phyloP scores from a whole-genome alignment of 2,329 filamentous ascomycete species.

The Aspergillus proliferans region DNA sequence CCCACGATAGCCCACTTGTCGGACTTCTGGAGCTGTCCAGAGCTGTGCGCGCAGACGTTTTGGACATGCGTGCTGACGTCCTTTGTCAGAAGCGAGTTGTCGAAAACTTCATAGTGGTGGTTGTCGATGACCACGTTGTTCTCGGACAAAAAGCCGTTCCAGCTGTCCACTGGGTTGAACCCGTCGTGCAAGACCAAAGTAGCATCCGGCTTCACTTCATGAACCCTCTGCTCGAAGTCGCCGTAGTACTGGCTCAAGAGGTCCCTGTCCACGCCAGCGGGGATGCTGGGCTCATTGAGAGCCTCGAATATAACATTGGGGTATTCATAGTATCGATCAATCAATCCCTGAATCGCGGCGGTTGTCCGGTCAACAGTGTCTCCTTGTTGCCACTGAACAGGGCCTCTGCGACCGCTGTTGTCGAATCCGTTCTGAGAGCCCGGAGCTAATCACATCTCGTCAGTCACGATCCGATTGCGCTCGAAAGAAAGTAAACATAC shows the following conservation, averaged over 20 bases:
- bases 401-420: conserved; percentile 51
- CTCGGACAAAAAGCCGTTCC: conserved; percentile 56
- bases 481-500: conserved; percentile 31
- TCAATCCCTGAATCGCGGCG: conserved; percentile 52
- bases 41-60: conserved; percentile 50
- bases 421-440: conserved; percentile 63
- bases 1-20: conserved; percentile 65
- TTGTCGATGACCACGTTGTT: conserved; percentile 58
- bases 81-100: conserved; percentile 44
- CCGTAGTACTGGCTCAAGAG: conserved; percentile 50
- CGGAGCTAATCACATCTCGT: conserved; percentile 37
- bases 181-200: conserved; percentile 52
- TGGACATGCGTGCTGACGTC: conserved; percentile 49
- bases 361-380: conserved; percentile 38
- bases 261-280: conserved; percentile 37
- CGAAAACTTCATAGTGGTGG: conserved; percentile 64
- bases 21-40: conserved; percentile 41
- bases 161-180: conserved; percentile 44
- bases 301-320: conserved; percentile 53
- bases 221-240: conserved; percentile 45
- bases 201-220: conserved; percentile 39
- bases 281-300: conserved; percentile 38
- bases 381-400: conserved; percentile 35
- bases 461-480: not conserved
- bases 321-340: conserved; percentile 52